Conservation (phyloP, 441 rosid species). For the Raphanus hybrid region DNA sequence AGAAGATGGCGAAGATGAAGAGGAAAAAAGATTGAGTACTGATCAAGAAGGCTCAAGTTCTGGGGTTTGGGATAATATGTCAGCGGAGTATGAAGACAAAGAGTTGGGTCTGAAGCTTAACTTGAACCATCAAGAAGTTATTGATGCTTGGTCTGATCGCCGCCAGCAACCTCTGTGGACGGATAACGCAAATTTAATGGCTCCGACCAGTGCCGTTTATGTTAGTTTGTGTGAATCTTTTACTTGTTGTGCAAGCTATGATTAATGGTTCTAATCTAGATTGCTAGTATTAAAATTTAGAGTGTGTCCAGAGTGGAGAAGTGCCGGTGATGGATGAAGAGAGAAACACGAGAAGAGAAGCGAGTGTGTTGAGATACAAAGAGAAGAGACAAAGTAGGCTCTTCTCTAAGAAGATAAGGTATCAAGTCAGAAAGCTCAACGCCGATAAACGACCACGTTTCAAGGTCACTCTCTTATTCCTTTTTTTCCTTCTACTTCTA, state of each 20-base stretch:
- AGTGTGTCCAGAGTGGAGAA: constrained; percentile 58
- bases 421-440: constrained; percentile 83
- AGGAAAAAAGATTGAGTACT: constrained; percentile 18
- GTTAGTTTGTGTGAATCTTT: constrained; percentile 45
- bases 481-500: background rate
- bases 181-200: constrained; percentile 39
- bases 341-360: constrained; percentile 65
- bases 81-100: constrained; percentile 42
- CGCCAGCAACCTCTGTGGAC: constrained; percentile 56
- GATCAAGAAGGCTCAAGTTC: constrained; percentile 47
- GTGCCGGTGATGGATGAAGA: constrained; percentile 77
- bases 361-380: constrained; percentile 78
- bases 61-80: constrained; percentile 45
- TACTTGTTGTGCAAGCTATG: constrained; percentile 27
- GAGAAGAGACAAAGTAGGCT: constrained; percentile 76
- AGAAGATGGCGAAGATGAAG: constrained; percentile 38
- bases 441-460: constrained; percentile 85
- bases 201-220: constrained; percentile 45
- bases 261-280: background rate
- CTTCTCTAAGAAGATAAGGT: constrained; percentile 87
- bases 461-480: constrained; percentile 50
- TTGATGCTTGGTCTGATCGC: constrained; percentile 82
- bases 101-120: constrained; percentile 59
- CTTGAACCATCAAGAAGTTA: constrained; percentile 73
- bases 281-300: background rate